Evolutionary conservation across 2,329 filamentous ascomycete species (phyloP).

Genomic region (Tolypocladium inflatum): DNA sequence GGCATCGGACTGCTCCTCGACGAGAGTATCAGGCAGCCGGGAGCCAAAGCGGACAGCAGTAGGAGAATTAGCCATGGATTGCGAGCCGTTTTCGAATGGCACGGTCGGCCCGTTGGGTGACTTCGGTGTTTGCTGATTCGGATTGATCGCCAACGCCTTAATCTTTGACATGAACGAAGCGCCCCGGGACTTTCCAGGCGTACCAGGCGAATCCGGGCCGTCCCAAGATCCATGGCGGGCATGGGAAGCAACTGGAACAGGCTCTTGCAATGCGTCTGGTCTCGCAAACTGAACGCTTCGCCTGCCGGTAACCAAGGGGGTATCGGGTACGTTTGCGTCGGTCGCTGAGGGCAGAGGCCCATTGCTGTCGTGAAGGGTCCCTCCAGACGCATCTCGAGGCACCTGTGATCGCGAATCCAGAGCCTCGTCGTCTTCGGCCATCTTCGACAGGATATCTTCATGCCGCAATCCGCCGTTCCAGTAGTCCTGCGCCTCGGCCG

Average conservation of each 20-base stretch:
- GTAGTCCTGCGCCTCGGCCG: constrained; percentile 5
- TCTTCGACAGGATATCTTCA: constrained; percentile 2
- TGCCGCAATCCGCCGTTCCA: constrained; percentile 10
- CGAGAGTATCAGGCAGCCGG: constrained; percentile 43
- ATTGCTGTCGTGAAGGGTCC: not conserved
- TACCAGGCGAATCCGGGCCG: constrained; percentile 47
- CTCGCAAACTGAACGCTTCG: constrained; percentile 71
- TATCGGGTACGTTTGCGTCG: not conserved
- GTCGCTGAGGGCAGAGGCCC: not conserved
- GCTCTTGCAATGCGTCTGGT: constrained; percentile 38
- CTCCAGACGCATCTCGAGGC: not conserved
- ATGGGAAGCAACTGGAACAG: constrained; percentile 30
- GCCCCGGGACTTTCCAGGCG: constrained; percentile 45
- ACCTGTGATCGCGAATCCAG: not conserved
- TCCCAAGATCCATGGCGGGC: constrained; percentile 58
- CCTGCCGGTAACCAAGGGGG: constrained; percentile 7
- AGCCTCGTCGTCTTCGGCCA: not conserved
- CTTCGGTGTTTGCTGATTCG: constrained; percentile 37
- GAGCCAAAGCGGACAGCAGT: constrained; percentile 31
- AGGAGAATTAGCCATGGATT: constrained; percentile 39
- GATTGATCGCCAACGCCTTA: constrained; percentile 56
- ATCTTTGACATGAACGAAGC: constrained; percentile 70
- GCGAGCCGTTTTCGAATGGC: constrained; percentile 23
- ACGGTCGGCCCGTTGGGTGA: constrained; percentile 19
- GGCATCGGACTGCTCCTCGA: constrained; percentile 37